phyloP scores from a whole-genome alignment of 371 early-diverging fungal species.

The Mucor racemosus region DNA sequence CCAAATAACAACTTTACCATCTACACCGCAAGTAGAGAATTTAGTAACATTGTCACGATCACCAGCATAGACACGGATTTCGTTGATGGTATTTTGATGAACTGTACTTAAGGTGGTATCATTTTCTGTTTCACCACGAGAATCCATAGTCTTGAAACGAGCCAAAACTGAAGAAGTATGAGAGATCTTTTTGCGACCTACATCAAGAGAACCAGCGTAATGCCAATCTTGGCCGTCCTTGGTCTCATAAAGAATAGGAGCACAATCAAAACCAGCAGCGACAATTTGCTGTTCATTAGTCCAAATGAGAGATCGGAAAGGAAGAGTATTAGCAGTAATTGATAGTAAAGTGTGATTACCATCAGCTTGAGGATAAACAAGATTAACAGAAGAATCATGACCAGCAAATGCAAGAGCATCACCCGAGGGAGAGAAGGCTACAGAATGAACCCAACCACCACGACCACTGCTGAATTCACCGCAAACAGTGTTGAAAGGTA shows the following conservation, averaged over 20 bases:
- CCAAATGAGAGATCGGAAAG: constrained; percentile 83
- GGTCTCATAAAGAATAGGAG: constrained; percentile 79
- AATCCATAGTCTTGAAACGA: constrained; percentile 94
- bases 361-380: constrained; percentile 75
- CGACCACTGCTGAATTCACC: constrained; percentile 83
- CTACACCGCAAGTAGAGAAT: constrained; percentile 86
- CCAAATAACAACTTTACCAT: constrained; percentile 94
- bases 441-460: constrained; percentile 94
- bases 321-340: constrained; percentile 72
- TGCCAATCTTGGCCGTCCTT: constrained; percentile 69
- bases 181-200: constrained; percentile 64
- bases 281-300: constrained; percentile 77
- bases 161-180: constrained; percentile 72
- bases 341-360: constrained; percentile 58
- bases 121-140: constrained; percentile 70
- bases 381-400: constrained; percentile 85
- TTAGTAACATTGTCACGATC: constrained; percentile 64
- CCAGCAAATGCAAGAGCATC: constrained; percentile 87
- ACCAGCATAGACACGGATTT: constrained; percentile 66
- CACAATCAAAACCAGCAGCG: constrained; percentile 94
- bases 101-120: constrained; percentile 79
- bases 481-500: constrained; percentile 93
- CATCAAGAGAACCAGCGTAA: constrained; percentile 76
- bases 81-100: constrained; percentile 96
- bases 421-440: constrained; percentile 93